A percentile compares a stretch with the other conserved stretches of the same genome.
phyloP scores from a whole-genome alignment of 495 filamentous ascomycete species.

The Daldinia childiae region DNA sequence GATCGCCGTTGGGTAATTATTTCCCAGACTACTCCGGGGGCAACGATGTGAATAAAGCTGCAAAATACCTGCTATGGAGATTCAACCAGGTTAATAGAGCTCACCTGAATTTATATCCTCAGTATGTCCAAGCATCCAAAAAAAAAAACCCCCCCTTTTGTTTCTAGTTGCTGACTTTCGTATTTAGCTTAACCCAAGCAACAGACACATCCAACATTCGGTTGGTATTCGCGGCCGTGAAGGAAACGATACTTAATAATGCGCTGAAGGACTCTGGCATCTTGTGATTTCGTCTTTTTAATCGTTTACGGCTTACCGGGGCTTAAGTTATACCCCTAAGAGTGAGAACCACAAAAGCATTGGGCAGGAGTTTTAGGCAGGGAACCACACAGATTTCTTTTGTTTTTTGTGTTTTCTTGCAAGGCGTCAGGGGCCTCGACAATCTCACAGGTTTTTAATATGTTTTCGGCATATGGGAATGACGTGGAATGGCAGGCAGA shows the following conservation, averaged over 20 bases:
- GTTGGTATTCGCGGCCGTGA: slow-evolving; percentile 96
- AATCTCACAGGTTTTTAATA: slow-evolving; percentile 33
- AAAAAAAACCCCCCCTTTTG: background rate
- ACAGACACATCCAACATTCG: slow-evolving; percentile 99
- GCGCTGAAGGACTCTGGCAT: slow-evolving; percentile 98
- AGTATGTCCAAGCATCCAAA: slow-evolving; percentile 68
- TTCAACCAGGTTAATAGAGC: slow-evolving; percentile 99
- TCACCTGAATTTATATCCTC: slow-evolving; percentile 95
- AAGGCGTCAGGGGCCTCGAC: slow-evolving; percentile 43
- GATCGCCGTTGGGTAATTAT: slow-evolving; percentile 89
- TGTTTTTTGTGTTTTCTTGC: slow-evolving; percentile 39
- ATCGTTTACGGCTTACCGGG: slow-evolving; percentile 5
- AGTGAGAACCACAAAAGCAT: slow-evolving; percentile 42
- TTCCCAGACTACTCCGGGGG: slow-evolving; percentile 98
- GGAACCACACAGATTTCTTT: slow-evolving; percentile 32
- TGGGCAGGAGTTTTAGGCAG: slow-evolving; percentile 46
- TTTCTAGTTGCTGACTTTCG: slow-evolving; percentile 46
- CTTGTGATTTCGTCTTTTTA: slow-evolving; percentile 65
- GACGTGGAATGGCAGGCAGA: slow-evolving; percentile 35
- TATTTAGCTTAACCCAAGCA: slow-evolving; percentile 87
- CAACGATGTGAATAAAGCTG: slow-evolving; percentile 95
- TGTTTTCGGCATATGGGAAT: slow-evolving; percentile 40
- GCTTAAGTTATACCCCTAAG: slow-evolving; percentile 15
- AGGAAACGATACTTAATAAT: slow-evolving; percentile 98
- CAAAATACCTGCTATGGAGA: slow-evolving; percentile 97